These are phyloP conservation scores for Nemania abortiva DNA, from an alignment of 2,329 filamentous ascomycete genomes.

Conservation along the genomic window DNA sequence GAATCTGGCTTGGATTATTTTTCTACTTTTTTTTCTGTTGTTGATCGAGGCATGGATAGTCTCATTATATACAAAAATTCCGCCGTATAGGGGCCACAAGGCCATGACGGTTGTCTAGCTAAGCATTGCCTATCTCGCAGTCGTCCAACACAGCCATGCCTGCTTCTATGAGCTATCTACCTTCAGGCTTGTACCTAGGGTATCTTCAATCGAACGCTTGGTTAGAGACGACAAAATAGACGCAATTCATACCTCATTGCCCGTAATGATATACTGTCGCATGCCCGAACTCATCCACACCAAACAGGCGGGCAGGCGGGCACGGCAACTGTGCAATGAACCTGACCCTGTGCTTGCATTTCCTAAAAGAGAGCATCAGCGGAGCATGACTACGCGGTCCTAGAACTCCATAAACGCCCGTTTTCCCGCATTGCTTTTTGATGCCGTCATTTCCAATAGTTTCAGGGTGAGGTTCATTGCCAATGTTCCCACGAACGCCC, in stretches of 20 bases:
- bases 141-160: slow-evolving; percentile 15
- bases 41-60: not conserved
- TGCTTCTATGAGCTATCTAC: slow-evolving; percentile 19
- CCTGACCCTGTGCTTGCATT: not conserved
- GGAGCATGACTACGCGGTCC: not conserved
- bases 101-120: not conserved
- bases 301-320: not conserved
- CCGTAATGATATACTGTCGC: slow-evolving; percentile 11
- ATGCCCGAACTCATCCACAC: slow-evolving; percentile 2
- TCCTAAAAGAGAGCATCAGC: not conserved
- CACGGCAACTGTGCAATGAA: not conserved
- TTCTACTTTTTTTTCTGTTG: not conserved
- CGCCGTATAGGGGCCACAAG: not conserved
- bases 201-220: slow-evolving; percentile 30
- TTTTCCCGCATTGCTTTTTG: not conserved
- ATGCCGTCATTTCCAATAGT: not conserved
- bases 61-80: not conserved
- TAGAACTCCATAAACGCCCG: not conserved
- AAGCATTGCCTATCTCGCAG: not conserved
- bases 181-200: slow-evolving; percentile 29
- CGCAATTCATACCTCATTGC: slow-evolving; percentile 29
- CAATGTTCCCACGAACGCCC: not conserved
- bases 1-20: not conserved
- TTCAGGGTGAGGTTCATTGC: not conserved
- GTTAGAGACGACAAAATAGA: slow-evolving; percentile 13